These are phyloP conservation scores for Harringtonia aguacate DNA, from an alignment of 2,329 filamentous ascomycete species.

Conservation along the genomic window DNA sequence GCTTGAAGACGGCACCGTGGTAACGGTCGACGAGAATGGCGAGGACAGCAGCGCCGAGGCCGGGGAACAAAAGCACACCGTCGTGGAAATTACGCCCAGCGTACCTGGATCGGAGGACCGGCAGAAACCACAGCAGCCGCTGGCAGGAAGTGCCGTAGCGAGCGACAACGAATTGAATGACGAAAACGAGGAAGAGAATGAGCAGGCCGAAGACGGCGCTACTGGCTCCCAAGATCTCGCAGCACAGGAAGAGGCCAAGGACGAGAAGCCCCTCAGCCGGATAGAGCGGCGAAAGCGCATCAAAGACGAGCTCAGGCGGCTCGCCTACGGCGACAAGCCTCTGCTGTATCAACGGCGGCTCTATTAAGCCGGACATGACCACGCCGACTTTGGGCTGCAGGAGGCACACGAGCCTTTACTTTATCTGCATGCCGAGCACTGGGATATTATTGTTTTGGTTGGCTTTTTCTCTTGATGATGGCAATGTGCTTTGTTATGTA, in stretches of 20 bases:
- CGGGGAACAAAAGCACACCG: slow-evolving; percentile 13
- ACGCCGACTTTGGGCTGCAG: no score
- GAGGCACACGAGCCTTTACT: no score
- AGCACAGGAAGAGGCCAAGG: neutral
- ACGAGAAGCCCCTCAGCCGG: slow-evolving; percentile 36
- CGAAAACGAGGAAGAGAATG: slow-evolving; percentile 14
- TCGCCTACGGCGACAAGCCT: slow-evolving; percentile 17
- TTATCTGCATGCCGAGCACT: no score
- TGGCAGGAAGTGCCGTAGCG: neutral
- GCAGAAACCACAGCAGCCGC: neutral
- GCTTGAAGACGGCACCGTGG: slow-evolving; percentile 33
- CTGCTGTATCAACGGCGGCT: slow-evolving; percentile 44
- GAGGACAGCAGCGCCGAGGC: slow-evolving; percentile 6
- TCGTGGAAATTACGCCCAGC: slow-evolving; percentile 26
- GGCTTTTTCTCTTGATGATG: no score
- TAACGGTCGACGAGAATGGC: slow-evolving; percentile 26
- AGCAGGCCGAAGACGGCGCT: neutral
- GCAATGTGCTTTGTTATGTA: no score
- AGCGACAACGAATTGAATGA: neutral
- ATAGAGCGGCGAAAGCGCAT: slow-evolving; percentile 43
- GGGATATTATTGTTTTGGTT: no score
- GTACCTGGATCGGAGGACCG: slow-evolving; percentile 13
- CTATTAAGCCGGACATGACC: no score
- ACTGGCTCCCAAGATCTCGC: no score
- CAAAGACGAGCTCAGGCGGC: slow-evolving; percentile 14